A percentile compares a stretch with the other conserved stretches of the same genome.
Conservation (phyloP, 2,329 filamentous ascomycete species). For the Scedosporium apiospermum region DNA sequence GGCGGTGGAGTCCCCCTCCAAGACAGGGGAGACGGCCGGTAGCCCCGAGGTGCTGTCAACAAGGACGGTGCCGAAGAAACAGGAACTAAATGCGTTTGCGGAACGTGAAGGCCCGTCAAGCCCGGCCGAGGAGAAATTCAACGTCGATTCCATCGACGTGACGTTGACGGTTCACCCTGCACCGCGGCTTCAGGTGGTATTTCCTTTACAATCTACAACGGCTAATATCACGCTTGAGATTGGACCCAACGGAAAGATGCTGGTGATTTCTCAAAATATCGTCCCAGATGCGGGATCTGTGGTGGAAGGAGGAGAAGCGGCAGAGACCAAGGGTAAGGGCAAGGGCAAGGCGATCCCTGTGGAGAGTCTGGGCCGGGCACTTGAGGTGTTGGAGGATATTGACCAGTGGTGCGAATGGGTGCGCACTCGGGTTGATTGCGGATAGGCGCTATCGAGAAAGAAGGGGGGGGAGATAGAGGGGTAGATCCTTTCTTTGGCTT, state of each 20-base stretch:
- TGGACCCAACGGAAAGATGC: constrained; percentile 47
- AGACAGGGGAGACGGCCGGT: background rate
- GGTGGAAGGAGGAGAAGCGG: background rate
- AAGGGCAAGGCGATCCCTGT: constrained; percentile 27
- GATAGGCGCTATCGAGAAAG: background rate
- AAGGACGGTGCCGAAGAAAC: background rate
- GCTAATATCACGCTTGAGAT: constrained; percentile 50
- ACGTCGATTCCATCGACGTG: constrained; percentile 31
- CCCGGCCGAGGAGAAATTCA: background rate
- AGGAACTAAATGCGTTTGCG: background rate
- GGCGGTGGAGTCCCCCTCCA: background rate
- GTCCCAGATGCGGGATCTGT: constrained; percentile 11
- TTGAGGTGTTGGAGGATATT: constrained; percentile 43
- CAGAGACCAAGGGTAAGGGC: constrained; percentile 13
- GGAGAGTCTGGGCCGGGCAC: constrained; percentile 31
- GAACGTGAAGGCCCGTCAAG: background rate
- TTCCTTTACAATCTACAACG: constrained; percentile 38
- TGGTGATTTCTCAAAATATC: constrained; percentile 48
- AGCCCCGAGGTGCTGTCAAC: constrained; percentile 3
- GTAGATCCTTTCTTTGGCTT: background rate
- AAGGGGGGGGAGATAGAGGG: background rate
- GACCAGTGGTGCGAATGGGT: constrained; percentile 47
- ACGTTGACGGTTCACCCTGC: constrained; percentile 41
- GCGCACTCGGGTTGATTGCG: constrained; percentile 14
- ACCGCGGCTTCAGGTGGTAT: constrained; percentile 41